Evolutionary conservation across 805 yeast genomes (phyloP).

Genomic region (Kodamaea neixiangensis): DNA sequence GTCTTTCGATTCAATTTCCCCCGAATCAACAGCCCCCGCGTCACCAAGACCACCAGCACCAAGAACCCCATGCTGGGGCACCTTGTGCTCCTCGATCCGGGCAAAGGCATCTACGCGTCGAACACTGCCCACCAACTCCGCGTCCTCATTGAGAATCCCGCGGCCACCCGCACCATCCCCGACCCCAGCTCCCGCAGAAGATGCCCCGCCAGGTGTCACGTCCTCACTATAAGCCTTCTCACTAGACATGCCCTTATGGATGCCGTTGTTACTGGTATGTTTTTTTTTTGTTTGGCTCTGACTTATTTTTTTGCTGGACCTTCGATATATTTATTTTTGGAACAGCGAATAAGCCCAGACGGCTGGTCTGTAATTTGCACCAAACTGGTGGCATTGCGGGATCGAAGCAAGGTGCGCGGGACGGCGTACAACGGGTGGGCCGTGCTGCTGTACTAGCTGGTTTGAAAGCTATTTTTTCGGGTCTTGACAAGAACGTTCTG

Average conservation of each 20-base stretch:
- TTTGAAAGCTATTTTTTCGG: neutral
- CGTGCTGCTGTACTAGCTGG: neutral
- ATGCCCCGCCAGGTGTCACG: neutral
- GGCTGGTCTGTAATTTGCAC: neutral
- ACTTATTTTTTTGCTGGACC: neutral
- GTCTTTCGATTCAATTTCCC: neutral
- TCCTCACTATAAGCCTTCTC: conserved; percentile 1
- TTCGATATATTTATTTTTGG: conserved; percentile 2
- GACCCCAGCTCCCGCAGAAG: neutral
- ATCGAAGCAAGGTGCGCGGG: neutral
- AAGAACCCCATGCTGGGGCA: neutral
- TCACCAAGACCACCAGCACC: neutral
- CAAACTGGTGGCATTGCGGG: neutral
- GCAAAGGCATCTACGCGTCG: neutral
- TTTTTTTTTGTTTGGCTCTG: neutral
- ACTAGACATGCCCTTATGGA: neutral
- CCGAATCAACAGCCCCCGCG: neutral
- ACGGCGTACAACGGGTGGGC: neutral
- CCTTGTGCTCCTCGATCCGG: neutral
- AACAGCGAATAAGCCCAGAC: neutral
- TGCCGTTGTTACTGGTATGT: neutral
- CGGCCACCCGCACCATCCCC: neutral
- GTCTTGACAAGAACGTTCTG: neutral
- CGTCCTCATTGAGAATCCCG: neutral
- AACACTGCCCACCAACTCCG: neutral